These are phyloP conservation scores for Apocynum venetum DNA, from an alignment of 257 asterid species.

Conservation along the genomic window DNA sequence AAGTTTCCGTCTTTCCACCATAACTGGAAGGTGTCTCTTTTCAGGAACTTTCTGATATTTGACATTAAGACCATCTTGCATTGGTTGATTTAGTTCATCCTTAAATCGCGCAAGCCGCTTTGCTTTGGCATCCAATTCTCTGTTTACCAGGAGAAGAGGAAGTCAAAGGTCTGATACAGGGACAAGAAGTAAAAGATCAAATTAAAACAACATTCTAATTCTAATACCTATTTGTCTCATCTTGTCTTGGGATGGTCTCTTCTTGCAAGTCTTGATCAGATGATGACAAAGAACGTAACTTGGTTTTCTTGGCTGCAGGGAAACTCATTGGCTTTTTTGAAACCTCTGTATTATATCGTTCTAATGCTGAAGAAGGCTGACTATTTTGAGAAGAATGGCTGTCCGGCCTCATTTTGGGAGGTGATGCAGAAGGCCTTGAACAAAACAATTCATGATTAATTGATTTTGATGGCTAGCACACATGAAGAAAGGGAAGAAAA, in stretches of 20 bases:
- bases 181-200: conserved; percentile 6
- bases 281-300: conserved; percentile 53
- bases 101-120: conserved; percentile 88
- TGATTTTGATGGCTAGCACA: conserved; percentile 10
- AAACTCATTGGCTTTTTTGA: conserved; percentile 30
- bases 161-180: neutral
- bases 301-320: conserved; percentile 65
- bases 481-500: neutral
- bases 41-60: conserved; percentile 44
- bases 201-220: conserved; percentile 10
- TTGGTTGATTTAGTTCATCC: conserved; percentile 60
- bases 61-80: conserved; percentile 29
- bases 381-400: conserved; percentile 37
- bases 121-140: conserved; percentile 86
- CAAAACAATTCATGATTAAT: conserved; percentile 4
- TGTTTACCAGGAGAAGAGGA: conserved; percentile 24
- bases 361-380: conserved; percentile 34
- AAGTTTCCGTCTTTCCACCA: conserved; percentile 34
- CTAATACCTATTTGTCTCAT: conserved; percentile 60
- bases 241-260: conserved; percentile 37
- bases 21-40: conserved; percentile 42
- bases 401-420: conserved; percentile 35
- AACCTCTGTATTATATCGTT: conserved; percentile 37
- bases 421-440: conserved; percentile 34
- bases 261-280: conserved; percentile 40